A percentile compares a stretch with the other conserved stretches of the same genome.
phyloP scores from a whole-genome alignment of 148 eudicot species.

The Mesembryanthemum crystallinum region DNA sequence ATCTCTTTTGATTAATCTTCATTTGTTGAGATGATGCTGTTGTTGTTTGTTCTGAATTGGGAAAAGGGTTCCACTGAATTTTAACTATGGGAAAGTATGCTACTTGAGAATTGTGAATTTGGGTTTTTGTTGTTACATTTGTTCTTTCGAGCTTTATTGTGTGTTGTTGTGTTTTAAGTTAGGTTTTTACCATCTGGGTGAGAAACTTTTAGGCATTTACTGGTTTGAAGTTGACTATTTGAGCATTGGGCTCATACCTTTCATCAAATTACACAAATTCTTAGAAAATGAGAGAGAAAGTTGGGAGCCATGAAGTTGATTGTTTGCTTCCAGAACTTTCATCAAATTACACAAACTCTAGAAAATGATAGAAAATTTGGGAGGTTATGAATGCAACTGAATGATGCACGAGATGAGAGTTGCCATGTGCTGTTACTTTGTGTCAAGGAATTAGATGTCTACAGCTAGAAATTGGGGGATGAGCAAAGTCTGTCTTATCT shows the following conservation, averaged over 20 bases:
- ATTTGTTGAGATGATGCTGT: not conserved
- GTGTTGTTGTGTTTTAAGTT: not conserved
- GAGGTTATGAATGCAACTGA: not conserved
- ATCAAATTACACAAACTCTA: not conserved
- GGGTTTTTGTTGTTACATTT: not conserved
- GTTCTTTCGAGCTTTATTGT: not conserved
- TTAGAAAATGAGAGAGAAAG: not conserved
- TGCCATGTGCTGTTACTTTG: not conserved
- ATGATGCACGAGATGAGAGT: not conserved
- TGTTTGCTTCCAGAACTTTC: not conserved
- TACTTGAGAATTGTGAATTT: not conserved
- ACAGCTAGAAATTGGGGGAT: not conserved
- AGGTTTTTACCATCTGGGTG: not conserved
- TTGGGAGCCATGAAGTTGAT: not conserved
- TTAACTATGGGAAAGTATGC: not conserved
- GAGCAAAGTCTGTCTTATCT: not conserved
- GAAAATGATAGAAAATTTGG: not conserved
- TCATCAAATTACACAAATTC: not conserved
- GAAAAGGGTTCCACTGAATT: not conserved
- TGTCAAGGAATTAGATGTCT: not conserved
- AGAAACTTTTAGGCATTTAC: not conserved
- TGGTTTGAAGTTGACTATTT: slow-evolving; percentile 5
- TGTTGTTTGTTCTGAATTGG: slow-evolving; percentile 7
- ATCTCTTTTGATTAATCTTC: no score
- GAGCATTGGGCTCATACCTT: not conserved